Conservation (phyloP, 1,139 yeast species). For the Debaryomyces sp. region DNA sequence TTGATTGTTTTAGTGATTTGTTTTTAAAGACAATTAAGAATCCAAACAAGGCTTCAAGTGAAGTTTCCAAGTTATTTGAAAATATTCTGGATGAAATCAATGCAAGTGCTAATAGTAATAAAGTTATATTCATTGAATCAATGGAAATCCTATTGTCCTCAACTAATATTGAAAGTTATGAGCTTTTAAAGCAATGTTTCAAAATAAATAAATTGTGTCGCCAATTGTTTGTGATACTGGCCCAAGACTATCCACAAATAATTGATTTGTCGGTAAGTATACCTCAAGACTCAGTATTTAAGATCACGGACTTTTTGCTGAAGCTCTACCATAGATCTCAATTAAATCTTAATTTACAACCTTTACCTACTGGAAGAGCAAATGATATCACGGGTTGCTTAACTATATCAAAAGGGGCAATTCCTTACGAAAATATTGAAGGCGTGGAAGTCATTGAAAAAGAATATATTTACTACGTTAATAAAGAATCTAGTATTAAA, state of each 20-base stretch:
- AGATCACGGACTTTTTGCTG: slow-evolving; percentile 47
- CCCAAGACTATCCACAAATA: slow-evolving; percentile 43
- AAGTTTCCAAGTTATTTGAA: slow-evolving; percentile 27
- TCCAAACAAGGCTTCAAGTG: slow-evolving; percentile 22
- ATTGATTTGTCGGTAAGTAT: slow-evolving; percentile 32
- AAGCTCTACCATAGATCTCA: slow-evolving; percentile 55
- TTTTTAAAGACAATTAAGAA: slow-evolving; percentile 33
- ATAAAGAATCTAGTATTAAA: slow-evolving; percentile 55
- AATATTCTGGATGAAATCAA: slow-evolving; percentile 16
- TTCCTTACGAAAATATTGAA: slow-evolving; percentile 24
- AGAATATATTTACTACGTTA: slow-evolving; percentile 64
- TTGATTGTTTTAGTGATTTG: slow-evolving; percentile 48
- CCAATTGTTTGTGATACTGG: slow-evolving; percentile 36
- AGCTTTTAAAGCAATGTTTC: slow-evolving; percentile 37
- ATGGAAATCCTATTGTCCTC: slow-evolving; percentile 54
- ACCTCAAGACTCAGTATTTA: slow-evolving; percentile 36
- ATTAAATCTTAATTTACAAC: slow-evolving; percentile 56
- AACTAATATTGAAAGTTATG: slow-evolving; percentile 35
- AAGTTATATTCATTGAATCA: slow-evolving; percentile 45
- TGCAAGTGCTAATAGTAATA: slow-evolving; percentile 16
- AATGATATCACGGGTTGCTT: slow-evolving; percentile 79
- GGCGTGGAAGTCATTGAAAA: slow-evolving; percentile 49
- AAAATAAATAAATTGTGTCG: slow-evolving; percentile 37
- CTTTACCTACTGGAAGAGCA: slow-evolving; percentile 80
- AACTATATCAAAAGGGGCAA: slow-evolving; percentile 56